These are phyloP conservation scores for Pholiota adiposa DNA, from an alignment of 1,284 basidiomycete species.

Conservation along the genomic window DNA sequence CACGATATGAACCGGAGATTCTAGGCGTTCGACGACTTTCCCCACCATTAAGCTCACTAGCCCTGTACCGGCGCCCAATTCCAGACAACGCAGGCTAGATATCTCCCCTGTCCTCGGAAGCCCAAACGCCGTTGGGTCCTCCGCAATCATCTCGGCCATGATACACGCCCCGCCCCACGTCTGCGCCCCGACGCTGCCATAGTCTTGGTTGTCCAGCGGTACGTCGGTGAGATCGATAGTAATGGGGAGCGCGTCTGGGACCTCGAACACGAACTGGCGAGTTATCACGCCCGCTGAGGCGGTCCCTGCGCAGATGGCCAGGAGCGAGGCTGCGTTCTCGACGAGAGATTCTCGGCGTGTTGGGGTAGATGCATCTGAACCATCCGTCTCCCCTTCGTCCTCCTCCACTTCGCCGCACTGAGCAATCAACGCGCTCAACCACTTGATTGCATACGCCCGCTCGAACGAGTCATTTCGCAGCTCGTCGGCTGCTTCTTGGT, in stretches of 20 bases:
- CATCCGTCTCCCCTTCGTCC: conserved; percentile 17
- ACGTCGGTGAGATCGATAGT: conserved; percentile 70
- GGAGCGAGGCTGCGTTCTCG: conserved; percentile 62
- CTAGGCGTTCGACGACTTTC: conserved; percentile 46
- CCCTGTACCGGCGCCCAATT: conserved; percentile 89
- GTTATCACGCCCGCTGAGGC: conserved; percentile 51
- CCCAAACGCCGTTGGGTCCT: conserved; percentile 60
- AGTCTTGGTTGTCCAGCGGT: conserved; percentile 76
- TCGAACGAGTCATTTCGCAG: conserved; percentile 64
- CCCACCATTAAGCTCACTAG: conserved; percentile 75
- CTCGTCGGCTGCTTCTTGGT: conserved; percentile 15
- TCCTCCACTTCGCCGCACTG: conserved; percentile 23
- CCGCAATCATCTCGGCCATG: conserved; percentile 76
- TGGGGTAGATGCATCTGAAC: background rate
- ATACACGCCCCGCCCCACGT: conserved; percentile 92
- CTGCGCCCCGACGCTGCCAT: conserved; percentile 82
- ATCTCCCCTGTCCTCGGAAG: conserved; percentile 25
- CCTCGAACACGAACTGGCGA: conserved; percentile 39
- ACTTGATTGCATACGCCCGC: conserved; percentile 66
- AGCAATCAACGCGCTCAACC: conserved; percentile 67
- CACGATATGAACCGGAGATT: conserved; percentile 49
- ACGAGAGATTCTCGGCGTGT: conserved; percentile 32
- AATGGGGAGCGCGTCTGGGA: conserved; percentile 16
- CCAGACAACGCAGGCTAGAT: conserved; percentile 62
- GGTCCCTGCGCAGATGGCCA: conserved; percentile 68